Conservation (phyloP, 192 early-diverging fungal genomes). For the Podochytrium sp. region DNA sequence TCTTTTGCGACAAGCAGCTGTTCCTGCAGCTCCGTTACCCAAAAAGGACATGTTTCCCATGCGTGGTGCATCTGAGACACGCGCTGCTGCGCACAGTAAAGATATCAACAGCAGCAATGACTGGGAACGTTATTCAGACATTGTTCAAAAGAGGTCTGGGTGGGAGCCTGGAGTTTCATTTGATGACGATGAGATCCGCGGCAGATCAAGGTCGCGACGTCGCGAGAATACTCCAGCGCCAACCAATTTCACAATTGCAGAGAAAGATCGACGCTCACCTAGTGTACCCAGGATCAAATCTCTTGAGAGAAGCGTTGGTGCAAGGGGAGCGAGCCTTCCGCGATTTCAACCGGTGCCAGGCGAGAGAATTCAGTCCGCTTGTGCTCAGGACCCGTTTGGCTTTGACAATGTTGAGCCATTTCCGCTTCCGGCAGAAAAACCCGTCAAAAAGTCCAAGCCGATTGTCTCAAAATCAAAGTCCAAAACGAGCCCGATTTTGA, state of each 20-base stretch:
- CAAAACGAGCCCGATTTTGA: neutral
- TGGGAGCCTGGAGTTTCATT: conserved; percentile 10
- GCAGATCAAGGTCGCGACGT: neutral
- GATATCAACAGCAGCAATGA: neutral
- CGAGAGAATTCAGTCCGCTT: neutral
- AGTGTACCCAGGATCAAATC: conserved; percentile 1
- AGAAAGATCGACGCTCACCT: neutral
- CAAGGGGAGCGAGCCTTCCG: no score
- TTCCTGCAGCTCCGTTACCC: neutral
- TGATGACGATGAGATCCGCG: neutral
- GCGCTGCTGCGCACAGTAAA: neutral
- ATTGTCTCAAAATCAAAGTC: neutral
- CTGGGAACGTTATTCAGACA: conserved; percentile 20
- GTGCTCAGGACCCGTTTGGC: neutral
- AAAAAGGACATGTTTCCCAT: neutral
- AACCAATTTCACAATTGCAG: neutral
- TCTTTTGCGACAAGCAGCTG: neutral
- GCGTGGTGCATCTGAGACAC: neutral
- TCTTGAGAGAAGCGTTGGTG: neutral
- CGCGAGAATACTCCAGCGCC: neutral
- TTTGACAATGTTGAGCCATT: neutral
- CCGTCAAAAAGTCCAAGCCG: neutral
- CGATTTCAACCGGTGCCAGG: neutral
- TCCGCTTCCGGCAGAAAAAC: neutral
- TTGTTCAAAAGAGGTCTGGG: conserved; percentile 1